Evolutionary conservation across 2,329 filamentous ascomycete species (phyloP).

Genomic region (Sclerotinia borealis): DNA sequence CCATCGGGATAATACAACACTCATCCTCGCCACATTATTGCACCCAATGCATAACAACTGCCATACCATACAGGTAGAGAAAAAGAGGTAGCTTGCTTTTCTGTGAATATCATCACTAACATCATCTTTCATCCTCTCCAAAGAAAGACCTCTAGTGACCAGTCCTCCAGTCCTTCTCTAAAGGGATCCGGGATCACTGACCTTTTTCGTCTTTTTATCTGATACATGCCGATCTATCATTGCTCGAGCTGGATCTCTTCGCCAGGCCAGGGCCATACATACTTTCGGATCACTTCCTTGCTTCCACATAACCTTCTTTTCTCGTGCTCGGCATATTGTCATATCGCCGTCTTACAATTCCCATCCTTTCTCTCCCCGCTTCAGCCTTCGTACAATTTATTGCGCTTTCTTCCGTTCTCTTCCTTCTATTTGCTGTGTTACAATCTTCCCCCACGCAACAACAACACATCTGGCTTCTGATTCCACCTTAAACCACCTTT

Average conservation of each 20-base stretch:
- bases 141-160: background rate
- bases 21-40: background rate
- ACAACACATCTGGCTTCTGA: background rate
- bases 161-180: too few species aligned
- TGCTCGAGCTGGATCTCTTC: background rate
- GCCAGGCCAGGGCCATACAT: background rate
- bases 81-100: background rate
- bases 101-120: slow-evolving; percentile 6
- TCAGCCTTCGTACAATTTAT: background rate
- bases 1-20: background rate
- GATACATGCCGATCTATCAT: slow-evolving; percentile 1
- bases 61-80: too few species aligned
- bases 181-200: background rate
- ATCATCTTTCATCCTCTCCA: background rate
- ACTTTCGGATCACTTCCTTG: slow-evolving; percentile 9
- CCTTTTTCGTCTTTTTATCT: background rate
- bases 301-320: slow-evolving; percentile 13
- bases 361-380: slow-evolving; percentile 1
- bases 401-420: slow-evolving; percentile 9
- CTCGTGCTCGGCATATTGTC: slow-evolving; percentile 12
- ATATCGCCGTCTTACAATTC: slow-evolving; percentile 6
- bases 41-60: background rate
- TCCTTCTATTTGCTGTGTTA: slow-evolving; percentile 11
- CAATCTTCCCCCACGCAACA: background rate
- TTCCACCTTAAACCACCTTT: background rate